Evolutionary conservation across 1,284 basidiomycete genomes (phyloP).

Genomic region (Irpex rosettiformis): DNA sequence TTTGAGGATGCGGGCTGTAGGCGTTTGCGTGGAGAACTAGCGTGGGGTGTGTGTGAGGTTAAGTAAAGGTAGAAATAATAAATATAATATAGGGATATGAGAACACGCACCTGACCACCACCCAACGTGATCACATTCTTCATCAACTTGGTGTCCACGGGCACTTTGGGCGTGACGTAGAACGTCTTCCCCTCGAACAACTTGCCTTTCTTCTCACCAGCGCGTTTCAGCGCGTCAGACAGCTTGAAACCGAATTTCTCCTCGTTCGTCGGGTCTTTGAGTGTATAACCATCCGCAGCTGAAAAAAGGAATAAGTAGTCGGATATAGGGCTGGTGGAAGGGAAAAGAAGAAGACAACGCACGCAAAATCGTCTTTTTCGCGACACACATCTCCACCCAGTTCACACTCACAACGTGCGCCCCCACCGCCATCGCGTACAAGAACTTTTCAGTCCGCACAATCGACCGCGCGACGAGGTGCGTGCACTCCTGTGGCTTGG

Average conservation of each 20-base stretch:
- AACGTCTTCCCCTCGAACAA: conserved; percentile 66
- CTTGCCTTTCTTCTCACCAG: conserved; percentile 44
- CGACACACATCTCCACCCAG: conserved; percentile 65
- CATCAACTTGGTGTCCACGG: conserved; percentile 52
- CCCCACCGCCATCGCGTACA: conserved; percentile 63
- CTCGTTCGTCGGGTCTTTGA: conserved; percentile 62
- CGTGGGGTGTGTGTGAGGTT: background rate
- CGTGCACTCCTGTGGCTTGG: conserved; percentile 65
- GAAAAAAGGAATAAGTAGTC: conserved; percentile 8
- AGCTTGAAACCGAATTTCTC: conserved; percentile 63
- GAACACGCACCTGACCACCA: conserved; percentile 59
- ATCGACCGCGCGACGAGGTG: conserved; percentile 68
- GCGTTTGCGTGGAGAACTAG: conserved; percentile 45
- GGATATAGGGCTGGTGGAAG: background rate
- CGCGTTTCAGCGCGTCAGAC: conserved; percentile 51
- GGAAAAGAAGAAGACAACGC: conserved; percentile 26
- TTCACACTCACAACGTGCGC: conserved; percentile 60
- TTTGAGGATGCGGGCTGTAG: conserved; percentile 52
- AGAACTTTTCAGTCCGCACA: conserved; percentile 80
- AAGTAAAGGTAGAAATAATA: background rate
- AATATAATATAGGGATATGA: background rate
- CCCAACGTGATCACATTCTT: conserved; percentile 62
- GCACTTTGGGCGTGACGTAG: conserved; percentile 65
- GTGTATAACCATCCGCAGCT: conserved; percentile 62
- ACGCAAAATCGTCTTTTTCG: conserved; percentile 60